Conservation (phyloP, 2,329 filamentous ascomycete genomes). For the Dryadomyces sulphureus region DNA sequence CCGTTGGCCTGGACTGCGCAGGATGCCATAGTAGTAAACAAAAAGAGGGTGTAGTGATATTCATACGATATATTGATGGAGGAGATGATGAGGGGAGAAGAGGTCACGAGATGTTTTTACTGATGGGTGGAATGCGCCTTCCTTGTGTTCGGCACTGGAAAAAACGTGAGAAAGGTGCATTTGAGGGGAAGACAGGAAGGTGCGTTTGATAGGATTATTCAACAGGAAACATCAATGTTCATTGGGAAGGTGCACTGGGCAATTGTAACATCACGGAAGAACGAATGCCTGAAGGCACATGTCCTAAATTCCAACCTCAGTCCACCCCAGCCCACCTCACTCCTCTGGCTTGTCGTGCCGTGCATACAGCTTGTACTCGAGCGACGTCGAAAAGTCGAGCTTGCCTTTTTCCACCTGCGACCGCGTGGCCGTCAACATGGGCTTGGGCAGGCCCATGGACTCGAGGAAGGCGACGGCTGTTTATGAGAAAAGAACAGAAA, state of each 20-base stretch:
- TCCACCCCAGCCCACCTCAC: conserved; percentile 14
- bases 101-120: too few species aligned
- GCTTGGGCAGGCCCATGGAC: conserved; percentile 50
- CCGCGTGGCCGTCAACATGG: conserved; percentile 39
- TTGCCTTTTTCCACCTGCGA: conserved; percentile 47
- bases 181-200: neutral
- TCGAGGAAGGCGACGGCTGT: conserved; percentile 39
- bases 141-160: too few species aligned
- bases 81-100: neutral
- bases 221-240: too few species aligned
- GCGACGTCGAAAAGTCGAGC: conserved; percentile 38
- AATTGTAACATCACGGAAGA: too few species aligned
- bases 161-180: neutral
- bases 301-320: neutral
- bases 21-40: neutral
- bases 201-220: neutral
- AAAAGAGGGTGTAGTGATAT: neutral
- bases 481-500: neutral
- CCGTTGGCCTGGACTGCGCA: too few species aligned
- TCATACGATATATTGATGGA: neutral
- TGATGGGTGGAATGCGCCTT: too few species aligned
- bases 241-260: too few species aligned
- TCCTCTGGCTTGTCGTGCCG: conserved; percentile 38
- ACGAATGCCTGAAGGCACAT: neutral
- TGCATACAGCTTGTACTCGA: conserved; percentile 49